phyloP scores from a whole-genome alignment of 2,329 filamentous ascomycete species.

The Nemania sp. region DNA sequence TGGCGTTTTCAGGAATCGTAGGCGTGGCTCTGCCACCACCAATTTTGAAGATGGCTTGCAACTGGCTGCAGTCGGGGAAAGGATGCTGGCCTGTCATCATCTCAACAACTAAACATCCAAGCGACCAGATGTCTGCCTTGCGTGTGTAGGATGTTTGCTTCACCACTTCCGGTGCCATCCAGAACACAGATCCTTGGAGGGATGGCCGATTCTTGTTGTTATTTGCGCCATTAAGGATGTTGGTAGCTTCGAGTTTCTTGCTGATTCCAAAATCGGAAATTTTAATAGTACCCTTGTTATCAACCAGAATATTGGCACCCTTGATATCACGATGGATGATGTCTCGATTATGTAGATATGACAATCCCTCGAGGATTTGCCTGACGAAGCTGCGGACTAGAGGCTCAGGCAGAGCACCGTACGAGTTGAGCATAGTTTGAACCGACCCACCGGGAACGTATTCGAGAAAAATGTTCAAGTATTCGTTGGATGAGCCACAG shows the following conservation, averaged over 20 bases:
- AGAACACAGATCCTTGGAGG: slow-evolving; percentile 96
- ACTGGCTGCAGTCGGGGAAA: slow-evolving; percentile 95
- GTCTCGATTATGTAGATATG: slow-evolving; percentile 91
- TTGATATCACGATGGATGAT: slow-evolving; percentile 99
- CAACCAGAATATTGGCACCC: slow-evolving; percentile 97
- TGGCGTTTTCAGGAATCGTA: slow-evolving; percentile 87
- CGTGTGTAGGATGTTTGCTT: slow-evolving; percentile 97
- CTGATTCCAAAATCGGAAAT: slow-evolving; percentile 99
- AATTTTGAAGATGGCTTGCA: slow-evolving; percentile 99
- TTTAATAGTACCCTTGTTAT: slow-evolving; percentile 99
- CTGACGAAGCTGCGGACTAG: slow-evolving; percentile 96
- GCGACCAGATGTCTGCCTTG: slow-evolving; percentile 98
- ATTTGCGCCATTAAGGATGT: slow-evolving; percentile 77
- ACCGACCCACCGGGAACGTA: slow-evolving; percentile 98
- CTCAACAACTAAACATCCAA: slow-evolving; percentile 96
- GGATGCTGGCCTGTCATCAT: slow-evolving; percentile 99
- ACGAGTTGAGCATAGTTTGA: slow-evolving; percentile 98
- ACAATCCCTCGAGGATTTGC: slow-evolving; percentile 92
- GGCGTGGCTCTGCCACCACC: slow-evolving; percentile 88
- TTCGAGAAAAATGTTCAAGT: slow-evolving; percentile 99
- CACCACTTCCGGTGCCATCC: slow-evolving; percentile 99
- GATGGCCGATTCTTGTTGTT: slow-evolving; percentile 79
- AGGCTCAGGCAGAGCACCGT: slow-evolving; percentile 92
- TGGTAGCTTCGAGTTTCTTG: slow-evolving; percentile 94
- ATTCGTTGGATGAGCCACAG: slow-evolving; percentile 88